Evolutionary conservation across 1,284 basidiomycete genomes (phyloP).

Genomic region (Stygiomarasmius scandens): DNA sequence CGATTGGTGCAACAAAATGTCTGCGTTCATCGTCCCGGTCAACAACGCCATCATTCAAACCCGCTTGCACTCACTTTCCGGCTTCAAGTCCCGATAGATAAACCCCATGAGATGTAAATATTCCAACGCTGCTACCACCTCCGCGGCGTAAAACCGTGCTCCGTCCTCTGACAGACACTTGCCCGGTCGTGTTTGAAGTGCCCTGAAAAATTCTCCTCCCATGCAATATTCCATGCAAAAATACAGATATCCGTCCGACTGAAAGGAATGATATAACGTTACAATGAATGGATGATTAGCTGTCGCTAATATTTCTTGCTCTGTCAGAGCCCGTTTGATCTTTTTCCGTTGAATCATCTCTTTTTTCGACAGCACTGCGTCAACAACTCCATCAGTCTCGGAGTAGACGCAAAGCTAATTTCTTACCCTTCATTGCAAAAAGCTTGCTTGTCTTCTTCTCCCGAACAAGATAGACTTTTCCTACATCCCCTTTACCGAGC

Average conservation of each 20-base stretch:
- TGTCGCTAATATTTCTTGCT: conserved; percentile 95
- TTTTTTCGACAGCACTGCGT: conserved; percentile 90
- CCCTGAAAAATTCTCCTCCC: conserved; percentile 99
- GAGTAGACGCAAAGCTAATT: no score
- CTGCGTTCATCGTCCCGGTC: conserved; percentile 42
- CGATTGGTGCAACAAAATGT: conserved; percentile 97
- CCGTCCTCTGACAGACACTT: conserved; percentile 96
- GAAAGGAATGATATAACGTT: conserved; percentile 96
- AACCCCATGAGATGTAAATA: conserved; percentile 99
- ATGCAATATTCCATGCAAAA: conserved; percentile 99
- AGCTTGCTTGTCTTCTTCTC: conserved; percentile 95
- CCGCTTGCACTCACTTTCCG: conserved; percentile 80
- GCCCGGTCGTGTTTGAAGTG: conserved; percentile 91
- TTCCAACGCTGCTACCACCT: conserved; percentile 97
- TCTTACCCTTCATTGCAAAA: conserved; percentile 93
- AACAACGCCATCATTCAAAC: not conserved
- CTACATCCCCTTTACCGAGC: conserved; percentile 94
- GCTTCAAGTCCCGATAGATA: conserved; percentile 99
- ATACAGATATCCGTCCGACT: conserved; percentile 95
- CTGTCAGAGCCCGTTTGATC: conserved; percentile 94
- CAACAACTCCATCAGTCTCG: no score
- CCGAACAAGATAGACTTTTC: conserved; percentile 92
- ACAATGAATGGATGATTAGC: conserved; percentile 98
- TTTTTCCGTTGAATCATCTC: conserved; percentile 99
- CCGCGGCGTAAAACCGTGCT: conserved; percentile 97